Evolutionary conservation across 2,329 filamentous ascomycete species (phyloP).

Genomic region (Cladophialophora immunda): DNA sequence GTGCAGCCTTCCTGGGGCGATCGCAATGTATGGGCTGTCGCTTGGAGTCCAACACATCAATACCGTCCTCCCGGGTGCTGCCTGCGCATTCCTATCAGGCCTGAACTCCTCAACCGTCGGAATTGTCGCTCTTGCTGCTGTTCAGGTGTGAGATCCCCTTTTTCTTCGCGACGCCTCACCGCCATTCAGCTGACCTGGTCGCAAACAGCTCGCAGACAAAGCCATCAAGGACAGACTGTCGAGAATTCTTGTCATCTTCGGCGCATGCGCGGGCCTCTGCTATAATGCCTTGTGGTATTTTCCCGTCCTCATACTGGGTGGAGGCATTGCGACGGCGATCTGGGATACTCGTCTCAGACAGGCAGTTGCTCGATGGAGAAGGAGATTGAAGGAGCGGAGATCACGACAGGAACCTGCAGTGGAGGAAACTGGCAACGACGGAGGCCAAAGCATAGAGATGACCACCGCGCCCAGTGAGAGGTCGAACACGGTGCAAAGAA

Average conservation of each 20-base stretch:
- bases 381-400: conserved; percentile 18
- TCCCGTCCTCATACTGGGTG: conserved; percentile 67
- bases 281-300: conserved; percentile 82
- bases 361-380: conserved; percentile 50
- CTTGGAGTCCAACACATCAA: conserved; percentile 70
- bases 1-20: conserved; percentile 70
- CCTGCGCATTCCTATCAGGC: conserved; percentile 75
- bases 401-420: conserved; percentile 4
- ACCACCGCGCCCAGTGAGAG: neutral
- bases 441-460: conserved; percentile 3
- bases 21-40: conserved; percentile 74
- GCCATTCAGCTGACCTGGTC: neutral
- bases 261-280: conserved; percentile 70
- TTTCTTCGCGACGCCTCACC: neutral
- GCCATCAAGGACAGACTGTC: conserved; percentile 72
- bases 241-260: conserved; percentile 69
- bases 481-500: conserved; percentile 4
- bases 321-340: conserved; percentile 61
- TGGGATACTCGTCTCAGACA: conserved; percentile 66
- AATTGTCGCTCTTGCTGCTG: conserved; percentile 74
- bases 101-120: conserved; percentile 77
- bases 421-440: conserved; percentile 14
- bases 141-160: conserved; percentile 48
- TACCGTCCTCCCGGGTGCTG: conserved; percentile 66
- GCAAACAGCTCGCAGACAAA: conserved; percentile 67